Conservation (phyloP, 2,329 filamentous ascomycete species). For the Penicillium sclerotiorum region DNA sequence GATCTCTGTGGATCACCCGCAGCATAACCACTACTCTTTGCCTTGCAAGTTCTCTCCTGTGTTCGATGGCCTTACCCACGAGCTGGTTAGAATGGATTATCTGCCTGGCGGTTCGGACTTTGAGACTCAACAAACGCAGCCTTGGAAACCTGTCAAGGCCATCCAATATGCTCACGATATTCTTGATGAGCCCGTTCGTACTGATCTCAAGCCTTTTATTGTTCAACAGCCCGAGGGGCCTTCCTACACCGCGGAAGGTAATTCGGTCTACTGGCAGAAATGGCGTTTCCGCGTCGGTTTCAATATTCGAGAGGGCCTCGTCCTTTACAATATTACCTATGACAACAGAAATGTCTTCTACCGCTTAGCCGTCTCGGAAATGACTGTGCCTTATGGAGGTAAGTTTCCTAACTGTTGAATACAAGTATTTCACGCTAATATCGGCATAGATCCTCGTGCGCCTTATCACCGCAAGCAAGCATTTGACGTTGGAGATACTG, state of each 20-base stretch:
- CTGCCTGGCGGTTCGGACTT: conserved; percentile 68
- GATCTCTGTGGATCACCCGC: conserved; percentile 36
- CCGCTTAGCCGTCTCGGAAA: conserved; percentile 66
- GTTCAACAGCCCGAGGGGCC: conserved; percentile 67
- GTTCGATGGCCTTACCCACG: conserved; percentile 62
- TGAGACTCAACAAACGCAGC: conserved; percentile 56
- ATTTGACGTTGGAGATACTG: conserved; percentile 69
- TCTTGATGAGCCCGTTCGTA: conserved; percentile 62
- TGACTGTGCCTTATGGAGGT: conserved; percentile 57
- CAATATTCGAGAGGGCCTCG: conserved; percentile 66
- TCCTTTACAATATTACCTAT: conserved; percentile 67
- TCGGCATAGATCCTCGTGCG: conserved; percentile 64
- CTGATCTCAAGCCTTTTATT: conserved; percentile 65
- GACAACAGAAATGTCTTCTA: conserved; percentile 68
- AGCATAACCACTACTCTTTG: conserved; percentile 41
- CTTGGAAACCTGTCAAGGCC: conserved; percentile 58
- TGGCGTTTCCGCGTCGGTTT: conserved; percentile 65
- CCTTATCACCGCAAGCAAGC: conserved; percentile 71
- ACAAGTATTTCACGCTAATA: conserved; percentile 18
- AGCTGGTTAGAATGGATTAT: conserved; percentile 69
- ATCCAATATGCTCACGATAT: conserved; percentile 64
- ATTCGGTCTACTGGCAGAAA: conserved; percentile 66
- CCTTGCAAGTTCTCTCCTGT: conserved; percentile 42
- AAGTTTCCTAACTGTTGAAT: conserved; percentile 5
- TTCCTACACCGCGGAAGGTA: conserved; percentile 62